Evolutionary conservation across 225 moss, liverwort and hornwort species (phyloP), one percentile per base, ranked within the genome.

Genomic region (Thuidium tamariscinum): DNA sequence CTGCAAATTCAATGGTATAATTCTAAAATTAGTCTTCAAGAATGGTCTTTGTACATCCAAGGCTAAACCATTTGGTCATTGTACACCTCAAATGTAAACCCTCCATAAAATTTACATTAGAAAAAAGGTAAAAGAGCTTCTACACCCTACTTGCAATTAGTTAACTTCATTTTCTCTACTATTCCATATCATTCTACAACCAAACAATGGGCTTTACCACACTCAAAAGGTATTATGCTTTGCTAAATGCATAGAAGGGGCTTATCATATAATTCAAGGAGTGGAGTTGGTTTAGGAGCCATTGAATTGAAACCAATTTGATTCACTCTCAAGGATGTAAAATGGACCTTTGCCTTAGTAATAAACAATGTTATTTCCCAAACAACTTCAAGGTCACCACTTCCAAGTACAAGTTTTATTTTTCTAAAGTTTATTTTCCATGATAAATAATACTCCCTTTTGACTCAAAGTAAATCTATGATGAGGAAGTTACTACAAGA

Each of bases 101-200:
- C 11, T 48, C 32, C 19, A n/a, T n/a, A 13, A 49, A 21, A 21
- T 8, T 20, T 49, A 49, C 13, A 3, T 13, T 5, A 26, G 14
- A 15, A 1, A 5, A 13, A 22, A 41, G 1, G 15, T 8, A 5
- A 20, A 69, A 34, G 29, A 42, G 6, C 0, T 7, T 6, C 7
- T 10, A 0, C n/a, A 0, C 0, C 11, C 1, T 32, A 19, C 6
- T 7, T 2, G 7, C 1, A 73, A 0, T 44, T 44, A 27, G 10
- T 27, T 42, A 10, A 44, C 1, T 42, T 9, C 0, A 0, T 42
- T 44, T 71, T 9, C 0, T 4, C 5, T 16, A 17, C 9, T 9
- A 71, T 44, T 27, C 15, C 1, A 26, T 42, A 42, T 1, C 9
- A 41, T 15, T 69, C 5, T 5, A 27, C 3, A 44, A 27, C 9